These are phyloP conservation scores for Medicago arabica DNA, from an alignment of 306 rosid species.

Conservation along the genomic window DNA sequence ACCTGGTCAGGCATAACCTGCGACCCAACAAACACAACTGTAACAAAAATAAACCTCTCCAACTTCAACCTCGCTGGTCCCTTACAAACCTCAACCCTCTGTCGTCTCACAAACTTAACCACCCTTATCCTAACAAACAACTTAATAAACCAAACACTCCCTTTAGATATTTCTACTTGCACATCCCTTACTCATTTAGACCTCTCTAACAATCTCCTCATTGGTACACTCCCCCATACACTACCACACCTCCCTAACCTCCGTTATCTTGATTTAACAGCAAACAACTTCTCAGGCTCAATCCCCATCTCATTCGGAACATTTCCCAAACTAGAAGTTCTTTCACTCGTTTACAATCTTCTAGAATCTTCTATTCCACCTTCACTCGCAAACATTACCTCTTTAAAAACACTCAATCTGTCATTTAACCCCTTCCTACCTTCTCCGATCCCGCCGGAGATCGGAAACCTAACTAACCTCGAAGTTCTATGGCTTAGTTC, in stretches of 20 bases:
- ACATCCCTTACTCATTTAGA: conserved; percentile 60
- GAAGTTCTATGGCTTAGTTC: conserved; percentile 70
- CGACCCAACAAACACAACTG: conserved; percentile 46
- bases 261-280: conserved; percentile 69
- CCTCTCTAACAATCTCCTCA: conserved; percentile 83
- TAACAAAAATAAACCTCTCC: conserved; percentile 63
- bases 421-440: conserved; percentile 79
- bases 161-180: conserved; percentile 57
- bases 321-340: conserved; percentile 67
- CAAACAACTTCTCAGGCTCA: conserved; percentile 80
- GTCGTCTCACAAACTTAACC: conserved; percentile 62
- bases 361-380: conserved; percentile 62
- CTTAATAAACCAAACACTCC: conserved; percentile 72
- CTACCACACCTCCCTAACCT: conserved; percentile 60
- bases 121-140: conserved; percentile 65
- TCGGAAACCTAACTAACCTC: conserved; percentile 72
- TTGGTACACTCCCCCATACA: conserved; percentile 67
- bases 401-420: conserved; percentile 74
- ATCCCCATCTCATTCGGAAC: conserved; percentile 61
- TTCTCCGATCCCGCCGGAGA: conserved; percentile 66
- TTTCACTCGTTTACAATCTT: conserved; percentile 72
- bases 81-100: conserved; percentile 61
- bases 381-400: conserved; percentile 59
- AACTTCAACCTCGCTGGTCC: conserved; percentile 61
- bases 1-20: conserved; percentile 70